Percentiles rank a stretch among this genome's conserved stretches.
phyloP scores from a whole-genome alignment of 2,329 filamentous ascomycete genomes.

The Hypoxylon sp. region DNA sequence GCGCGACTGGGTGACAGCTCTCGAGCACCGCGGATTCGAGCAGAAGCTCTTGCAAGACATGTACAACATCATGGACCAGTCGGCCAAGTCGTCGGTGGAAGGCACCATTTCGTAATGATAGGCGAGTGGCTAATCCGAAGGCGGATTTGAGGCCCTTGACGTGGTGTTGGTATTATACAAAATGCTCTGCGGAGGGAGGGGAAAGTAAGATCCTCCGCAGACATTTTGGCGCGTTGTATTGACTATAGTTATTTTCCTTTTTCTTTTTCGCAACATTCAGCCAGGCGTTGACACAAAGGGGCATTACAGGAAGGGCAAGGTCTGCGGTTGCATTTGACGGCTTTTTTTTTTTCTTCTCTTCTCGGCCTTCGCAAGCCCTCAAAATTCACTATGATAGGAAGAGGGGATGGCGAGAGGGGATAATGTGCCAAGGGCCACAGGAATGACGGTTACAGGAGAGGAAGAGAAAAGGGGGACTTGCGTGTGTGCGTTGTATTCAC shows the following conservation, averaged over 20 bases:
- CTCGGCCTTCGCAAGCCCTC: background rate
- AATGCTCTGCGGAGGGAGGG: background rate
- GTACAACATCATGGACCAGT: slow-evolving; percentile 61
- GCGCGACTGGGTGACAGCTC: slow-evolving; percentile 79
- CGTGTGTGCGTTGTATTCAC: slow-evolving; percentile 13
- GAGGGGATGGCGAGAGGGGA: slow-evolving; percentile 1
- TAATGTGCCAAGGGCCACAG: background rate
- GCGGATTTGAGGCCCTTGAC: background rate
- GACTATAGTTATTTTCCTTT: slow-evolving; percentile 39
- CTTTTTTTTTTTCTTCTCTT: slow-evolving; percentile 3
- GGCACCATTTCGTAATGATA: slow-evolving; percentile 11
- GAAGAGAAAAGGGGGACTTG: slow-evolving; percentile 8
- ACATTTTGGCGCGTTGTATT: slow-evolving; percentile 37
- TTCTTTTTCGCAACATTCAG: too few relatives aligned
- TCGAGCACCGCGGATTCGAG: slow-evolving; percentile 81
- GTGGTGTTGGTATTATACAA: background rate
- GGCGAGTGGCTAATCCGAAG: background rate
- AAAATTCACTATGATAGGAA: background rate
- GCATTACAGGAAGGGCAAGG: slow-evolving; percentile 34
- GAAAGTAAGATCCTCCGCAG: slow-evolving; percentile 9
- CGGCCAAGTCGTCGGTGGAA: slow-evolving; percentile 41
- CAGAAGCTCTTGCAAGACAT: slow-evolving; percentile 67
- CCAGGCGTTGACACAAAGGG: slow-evolving; percentile 44
- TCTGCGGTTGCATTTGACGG: slow-evolving; percentile 36
- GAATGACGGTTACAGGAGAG: background rate